phyloP scores from a whole-genome alignment of 139 green algal genomes.

The Medakamo hakoo region DNA sequence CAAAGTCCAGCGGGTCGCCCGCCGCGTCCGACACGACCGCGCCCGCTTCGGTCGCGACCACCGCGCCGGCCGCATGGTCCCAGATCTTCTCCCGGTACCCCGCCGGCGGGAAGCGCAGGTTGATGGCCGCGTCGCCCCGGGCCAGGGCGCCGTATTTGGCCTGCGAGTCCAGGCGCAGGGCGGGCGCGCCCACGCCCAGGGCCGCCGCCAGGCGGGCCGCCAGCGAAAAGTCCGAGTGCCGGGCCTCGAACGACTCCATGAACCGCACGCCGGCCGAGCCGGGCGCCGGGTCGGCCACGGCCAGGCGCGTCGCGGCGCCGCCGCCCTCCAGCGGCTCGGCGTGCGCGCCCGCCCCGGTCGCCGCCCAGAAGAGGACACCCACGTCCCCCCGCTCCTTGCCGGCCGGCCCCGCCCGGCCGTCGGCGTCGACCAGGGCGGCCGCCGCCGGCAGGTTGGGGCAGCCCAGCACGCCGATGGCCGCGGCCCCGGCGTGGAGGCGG shows the following conservation, averaged over 20 bases:
- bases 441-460: constrained; percentile 84
- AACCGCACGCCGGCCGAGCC: constrained; percentile 25
- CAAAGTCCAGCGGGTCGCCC: constrained; percentile 28
- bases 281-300: too few species aligned
- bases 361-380: constrained; percentile 52
- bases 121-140: constrained; percentile 62
- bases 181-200: constrained; percentile 38
- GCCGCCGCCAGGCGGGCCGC: constrained; percentile 23
- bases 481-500: constrained; percentile 57
- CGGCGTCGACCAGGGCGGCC: constrained; percentile 29
- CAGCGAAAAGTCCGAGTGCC: constrained; percentile 55
- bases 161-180: constrained; percentile 75
- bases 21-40: constrained; percentile 32
- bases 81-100: constrained; percentile 85
- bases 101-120: constrained; percentile 74
- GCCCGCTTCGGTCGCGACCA: constrained; percentile 74
- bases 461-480: constrained; percentile 73
- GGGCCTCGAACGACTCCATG: constrained; percentile 78
- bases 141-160: constrained; percentile 73
- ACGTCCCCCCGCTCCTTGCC: not conserved
- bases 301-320: too few species aligned
- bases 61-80: constrained; percentile 69
- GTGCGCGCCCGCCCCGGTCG: constrained; percentile 37
- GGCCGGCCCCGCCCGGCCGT: constrained; percentile 29
- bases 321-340: constrained; percentile 24